These are phyloP conservation scores for Annulohypoxylon bovei DNA, from an alignment of 495 filamentous ascomycete genomes.

Conservation along the genomic window DNA sequence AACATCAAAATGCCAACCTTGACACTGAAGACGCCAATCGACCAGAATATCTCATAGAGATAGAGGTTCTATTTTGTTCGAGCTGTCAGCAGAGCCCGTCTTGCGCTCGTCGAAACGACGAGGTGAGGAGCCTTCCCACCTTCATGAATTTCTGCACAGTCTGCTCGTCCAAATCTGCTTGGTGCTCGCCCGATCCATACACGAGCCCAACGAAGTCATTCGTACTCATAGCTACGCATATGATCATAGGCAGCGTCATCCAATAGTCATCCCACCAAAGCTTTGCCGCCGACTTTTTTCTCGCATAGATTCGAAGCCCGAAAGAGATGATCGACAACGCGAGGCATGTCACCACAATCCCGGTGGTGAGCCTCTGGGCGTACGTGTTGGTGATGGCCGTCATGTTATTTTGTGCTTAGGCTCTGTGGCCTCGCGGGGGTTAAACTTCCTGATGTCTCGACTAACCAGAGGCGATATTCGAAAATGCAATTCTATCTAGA, in stretches of 20 bases:
- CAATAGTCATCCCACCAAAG: constrained; percentile 58
- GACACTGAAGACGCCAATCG: constrained; percentile 45
- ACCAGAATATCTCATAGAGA: constrained; percentile 55
- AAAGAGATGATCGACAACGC: constrained; percentile 35
- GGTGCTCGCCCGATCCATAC: constrained; percentile 31
- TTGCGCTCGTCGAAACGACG: neutral
- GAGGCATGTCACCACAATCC: constrained; percentile 38
- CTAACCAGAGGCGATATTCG: constrained; percentile 3
- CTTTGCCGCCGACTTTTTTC: constrained; percentile 38
- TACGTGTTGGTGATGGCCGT: constrained; percentile 4
- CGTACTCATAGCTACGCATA: constrained; percentile 38
- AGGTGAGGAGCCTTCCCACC: constrained; percentile 29
- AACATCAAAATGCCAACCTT: constrained; percentile 55
- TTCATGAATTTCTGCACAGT: constrained; percentile 40
- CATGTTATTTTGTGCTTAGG: constrained; percentile 10
- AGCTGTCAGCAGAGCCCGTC: constrained; percentile 6
- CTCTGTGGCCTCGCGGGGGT: neutral
- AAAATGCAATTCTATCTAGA: neutral
- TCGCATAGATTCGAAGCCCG: constrained; percentile 36
- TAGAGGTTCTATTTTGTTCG: constrained; percentile 47
- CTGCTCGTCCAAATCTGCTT: constrained; percentile 29
- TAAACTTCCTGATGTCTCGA: constrained; percentile 3
- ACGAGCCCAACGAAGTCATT: constrained; percentile 36
- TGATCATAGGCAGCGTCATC: constrained; percentile 52
- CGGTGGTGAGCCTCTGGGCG: constrained; percentile 36